Conservation (phyloP, 192 early-diverging fungal genomes). For the Coemansia sp. region DNA sequence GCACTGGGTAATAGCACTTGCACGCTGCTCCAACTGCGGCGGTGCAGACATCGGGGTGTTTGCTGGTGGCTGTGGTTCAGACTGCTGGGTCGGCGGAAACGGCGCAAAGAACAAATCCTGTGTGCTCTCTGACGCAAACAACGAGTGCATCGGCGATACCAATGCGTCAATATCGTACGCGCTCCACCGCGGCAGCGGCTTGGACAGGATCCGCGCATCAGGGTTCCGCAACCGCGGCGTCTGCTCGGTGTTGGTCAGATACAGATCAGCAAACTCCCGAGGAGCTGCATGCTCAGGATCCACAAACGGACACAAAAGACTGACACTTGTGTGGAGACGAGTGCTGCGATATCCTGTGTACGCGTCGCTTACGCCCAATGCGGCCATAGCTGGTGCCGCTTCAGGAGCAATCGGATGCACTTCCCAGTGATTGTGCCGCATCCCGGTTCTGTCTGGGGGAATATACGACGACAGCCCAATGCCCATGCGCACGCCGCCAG, state of each 20-base stretch:
- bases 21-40: conserved; percentile 7
- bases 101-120: conserved; percentile 48
- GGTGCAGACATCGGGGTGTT: background rate
- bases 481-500: conserved; percentile 51
- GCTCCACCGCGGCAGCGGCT: conserved; percentile 29
- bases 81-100: conserved; percentile 13
- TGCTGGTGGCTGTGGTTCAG: background rate
- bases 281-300: conserved; percentile 7
- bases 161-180: conserved; percentile 40
- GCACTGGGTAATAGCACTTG: conserved; percentile 29
- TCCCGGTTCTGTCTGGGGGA: conserved; percentile 33
- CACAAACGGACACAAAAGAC: conserved; percentile 47
- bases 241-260: conserved; percentile 7
- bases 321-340: conserved; percentile 46
- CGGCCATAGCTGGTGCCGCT: conserved; percentile 11
- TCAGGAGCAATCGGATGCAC: conserved; percentile 55
- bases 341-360: conserved; percentile 47
- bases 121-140: conserved; percentile 16
- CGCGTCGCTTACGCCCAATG: conserved; percentile 36
- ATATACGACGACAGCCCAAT: conserved; percentile 52
- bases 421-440: conserved; percentile 53
- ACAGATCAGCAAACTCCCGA: conserved; percentile 22
- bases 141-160: conserved; percentile 46
- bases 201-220: conserved; percentile 12
- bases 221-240: conserved; percentile 28